These are phyloP conservation scores for Suillus lakei DNA, from an alignment of 768 basidiomycete species.

Conservation along the genomic window DNA sequence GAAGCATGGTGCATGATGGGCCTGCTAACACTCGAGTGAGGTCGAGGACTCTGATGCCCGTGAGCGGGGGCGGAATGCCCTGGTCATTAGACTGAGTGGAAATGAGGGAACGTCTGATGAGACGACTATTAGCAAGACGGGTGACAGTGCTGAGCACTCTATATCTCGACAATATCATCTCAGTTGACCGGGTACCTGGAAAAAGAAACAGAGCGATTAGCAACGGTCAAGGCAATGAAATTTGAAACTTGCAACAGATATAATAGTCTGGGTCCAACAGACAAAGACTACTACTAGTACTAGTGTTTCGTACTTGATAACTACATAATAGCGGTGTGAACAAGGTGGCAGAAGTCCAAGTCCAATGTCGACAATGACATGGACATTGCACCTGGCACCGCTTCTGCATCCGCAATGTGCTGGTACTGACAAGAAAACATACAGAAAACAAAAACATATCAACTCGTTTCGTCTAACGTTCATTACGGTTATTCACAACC, in stretches of 20 bases:
- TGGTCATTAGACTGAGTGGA: not conserved
- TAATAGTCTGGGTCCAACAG: not conserved
- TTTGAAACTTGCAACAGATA: not conserved
- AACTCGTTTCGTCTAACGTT: constrained; percentile 7
- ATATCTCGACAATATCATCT: not conserved
- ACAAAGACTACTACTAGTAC: constrained; percentile 13
- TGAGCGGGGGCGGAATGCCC: constrained; percentile 79
- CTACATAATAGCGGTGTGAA: constrained; percentile 3
- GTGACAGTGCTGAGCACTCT: not conserved
- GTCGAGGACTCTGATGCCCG: constrained; percentile 85
- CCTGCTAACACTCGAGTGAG: constrained; percentile 91
- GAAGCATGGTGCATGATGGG: constrained; percentile 89
- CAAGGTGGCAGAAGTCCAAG: constrained; percentile 33
- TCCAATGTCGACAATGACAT: not conserved
- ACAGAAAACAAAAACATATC: constrained; percentile 5
- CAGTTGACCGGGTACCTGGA: not conserved
- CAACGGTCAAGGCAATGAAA: not conserved
- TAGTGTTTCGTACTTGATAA: not conserved
- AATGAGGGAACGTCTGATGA: constrained; percentile 1
- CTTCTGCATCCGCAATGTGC: constrained; percentile 16
- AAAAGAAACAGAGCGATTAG: not conserved
- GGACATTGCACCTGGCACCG: constrained; percentile 27
- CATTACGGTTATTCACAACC: constrained; percentile 1
- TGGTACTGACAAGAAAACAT: constrained; percentile 10
- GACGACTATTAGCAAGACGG: not conserved